Evolutionary conservation across 2,329 filamentous ascomycete genomes (phyloP).

Genomic region (Plectosphaerella plurivora): DNA sequence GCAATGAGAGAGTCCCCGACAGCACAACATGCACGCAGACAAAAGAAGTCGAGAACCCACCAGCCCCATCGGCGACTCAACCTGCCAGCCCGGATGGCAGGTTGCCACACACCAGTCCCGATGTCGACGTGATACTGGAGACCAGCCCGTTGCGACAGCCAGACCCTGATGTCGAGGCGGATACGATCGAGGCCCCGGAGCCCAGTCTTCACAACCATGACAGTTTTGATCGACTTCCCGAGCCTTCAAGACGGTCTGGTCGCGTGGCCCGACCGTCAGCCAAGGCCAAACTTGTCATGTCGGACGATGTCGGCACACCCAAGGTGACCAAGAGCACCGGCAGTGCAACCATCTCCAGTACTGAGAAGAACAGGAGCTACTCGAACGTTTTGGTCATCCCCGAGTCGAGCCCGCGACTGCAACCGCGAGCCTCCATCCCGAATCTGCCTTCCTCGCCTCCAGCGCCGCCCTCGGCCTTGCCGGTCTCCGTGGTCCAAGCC

Average conservation of each 20-base stretch:
- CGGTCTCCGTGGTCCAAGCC: background rate
- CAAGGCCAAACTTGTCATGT: background rate
- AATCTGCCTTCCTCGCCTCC: slow-evolving; percentile 7
- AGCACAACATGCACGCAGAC: slow-evolving; percentile 2
- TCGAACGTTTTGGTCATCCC: background rate
- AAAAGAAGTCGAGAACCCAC: background rate
- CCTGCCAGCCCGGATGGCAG: background rate
- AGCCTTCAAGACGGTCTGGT: background rate
- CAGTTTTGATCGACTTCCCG: background rate
- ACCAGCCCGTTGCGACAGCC: slow-evolving; percentile 18
- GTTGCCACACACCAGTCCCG: slow-evolving; percentile 2
- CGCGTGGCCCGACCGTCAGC: background rate
- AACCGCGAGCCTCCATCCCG: too few relatives aligned
- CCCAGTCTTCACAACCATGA: background rate
- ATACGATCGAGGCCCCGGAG: too few relatives aligned
- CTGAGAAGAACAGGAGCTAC: background rate
- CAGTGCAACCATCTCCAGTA: too few relatives aligned
- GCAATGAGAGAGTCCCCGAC: slow-evolving; percentile 9
- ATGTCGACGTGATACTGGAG: slow-evolving; percentile 20
- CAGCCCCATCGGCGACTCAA: background rate
- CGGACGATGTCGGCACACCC: background rate
- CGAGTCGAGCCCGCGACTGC: slow-evolving; percentile 1
- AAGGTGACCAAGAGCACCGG: background rate
- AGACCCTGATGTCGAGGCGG: background rate
- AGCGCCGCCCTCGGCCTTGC: background rate